Evolutionary conservation across 1,284 basidiomycete species (phyloP), one percentile per base, ranked within the genome.

Genomic region (Trichosporon coremiiforme): DNA sequence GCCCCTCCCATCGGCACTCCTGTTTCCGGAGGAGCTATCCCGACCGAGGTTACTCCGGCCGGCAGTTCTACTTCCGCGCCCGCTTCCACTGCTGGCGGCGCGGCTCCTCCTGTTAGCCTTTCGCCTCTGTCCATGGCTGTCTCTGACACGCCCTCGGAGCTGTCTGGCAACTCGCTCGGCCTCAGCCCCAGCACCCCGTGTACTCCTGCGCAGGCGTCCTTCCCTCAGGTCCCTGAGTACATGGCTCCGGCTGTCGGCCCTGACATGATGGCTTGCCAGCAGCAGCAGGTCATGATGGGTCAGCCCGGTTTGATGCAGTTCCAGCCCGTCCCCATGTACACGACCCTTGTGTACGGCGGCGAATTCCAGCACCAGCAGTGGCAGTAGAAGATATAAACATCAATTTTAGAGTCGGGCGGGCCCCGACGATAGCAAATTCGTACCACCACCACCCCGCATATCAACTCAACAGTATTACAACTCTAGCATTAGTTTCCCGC

Each of bases 181-280:
- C 60, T 71, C 3, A 68, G 66, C 53, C 72, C 72, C 8, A 55
- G 41, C 41, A 71, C 68, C 1, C 72, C 72, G 0, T 66, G 68
- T 62, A 73, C 72, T 0, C 72, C 72, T 9, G 64, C 70, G 12
- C 72, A 73, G 64, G 50, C 72, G 10, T 65, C 66, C 6, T 66
- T 73, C 45, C 41, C 53, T 13, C 60, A 65, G n/a, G 57, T 69
- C 55, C 69, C 72, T 17, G 45, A 38, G 25, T 65, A 67, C 45
- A 66, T 67, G 57, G 50, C 17, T 12, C 41, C 64, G 41, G 55
- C 60, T 25, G 15, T 64, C 38, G 15, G 41, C 13, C 38, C 62
- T 31, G 71, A 72, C 67, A 57, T 70, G 60, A 25, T n/a, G 29
- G 22, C 29, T 31, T 62, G 67, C 62, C 62, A 64, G 29, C 60